These are phyloP conservation scores for Edaphochlamys debaryana DNA, from an alignment of 139 green algal genomes.

Conservation along the genomic window DNA sequence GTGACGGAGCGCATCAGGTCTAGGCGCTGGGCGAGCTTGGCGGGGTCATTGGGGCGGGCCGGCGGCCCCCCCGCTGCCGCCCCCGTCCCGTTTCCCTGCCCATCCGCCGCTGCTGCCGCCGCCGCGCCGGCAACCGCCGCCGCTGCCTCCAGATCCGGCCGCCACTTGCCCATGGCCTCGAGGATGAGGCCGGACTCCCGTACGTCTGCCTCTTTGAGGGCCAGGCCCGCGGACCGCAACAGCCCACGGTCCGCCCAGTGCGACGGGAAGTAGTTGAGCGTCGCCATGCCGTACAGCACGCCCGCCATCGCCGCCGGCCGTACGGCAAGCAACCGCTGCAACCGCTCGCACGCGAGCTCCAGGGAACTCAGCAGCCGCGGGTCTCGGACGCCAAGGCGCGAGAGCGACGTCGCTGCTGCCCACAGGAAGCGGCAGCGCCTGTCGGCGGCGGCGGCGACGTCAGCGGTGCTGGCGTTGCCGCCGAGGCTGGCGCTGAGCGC, in stretches of 20 bases:
- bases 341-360: neutral
- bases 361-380: too few species aligned
- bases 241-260: neutral
- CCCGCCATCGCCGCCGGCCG: neutral
- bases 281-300: neutral
- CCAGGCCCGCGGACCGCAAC: neutral
- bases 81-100: slow-evolving; percentile 1
- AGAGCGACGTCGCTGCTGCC: neutral
- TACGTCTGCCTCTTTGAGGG: neutral
- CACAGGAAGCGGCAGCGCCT: neutral
- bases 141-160: neutral
- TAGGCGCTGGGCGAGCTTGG: neutral
- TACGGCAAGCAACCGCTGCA: neutral
- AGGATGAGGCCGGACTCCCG: neutral
- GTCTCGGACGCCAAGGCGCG: too few species aligned
- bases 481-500: too few species aligned
- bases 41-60: neutral
- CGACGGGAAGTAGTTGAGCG: slow-evolving; percentile 14
- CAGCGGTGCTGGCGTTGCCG: too few species aligned
- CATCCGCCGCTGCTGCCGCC: neutral
- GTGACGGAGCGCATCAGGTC: slow-evolving; percentile 7
- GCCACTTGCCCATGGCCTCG: slow-evolving; percentile 16
- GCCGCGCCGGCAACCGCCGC: neutral
- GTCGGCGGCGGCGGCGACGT: neutral
- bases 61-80: neutral